These are phyloP conservation scores for Aquilaria malaccensis DNA, from an alignment of 345 rosid genomes.

Conservation along the genomic window DNA sequence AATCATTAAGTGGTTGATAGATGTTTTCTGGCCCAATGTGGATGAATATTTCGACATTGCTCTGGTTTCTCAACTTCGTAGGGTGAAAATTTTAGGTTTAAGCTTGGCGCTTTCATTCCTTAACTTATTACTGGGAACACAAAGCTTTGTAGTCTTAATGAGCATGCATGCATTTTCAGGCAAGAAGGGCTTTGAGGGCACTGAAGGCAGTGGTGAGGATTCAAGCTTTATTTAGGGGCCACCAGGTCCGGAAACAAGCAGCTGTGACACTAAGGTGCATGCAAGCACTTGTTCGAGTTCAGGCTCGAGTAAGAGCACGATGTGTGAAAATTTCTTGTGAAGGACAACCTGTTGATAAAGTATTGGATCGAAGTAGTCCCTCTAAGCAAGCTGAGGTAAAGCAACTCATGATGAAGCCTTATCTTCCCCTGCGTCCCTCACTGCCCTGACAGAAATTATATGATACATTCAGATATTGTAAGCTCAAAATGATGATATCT, in stretches of 20 bases:
- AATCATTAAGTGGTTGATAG: too few species aligned
- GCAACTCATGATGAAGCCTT: background rate
- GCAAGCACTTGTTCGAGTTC: constrained; percentile 96
- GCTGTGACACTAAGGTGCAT: constrained; percentile 86
- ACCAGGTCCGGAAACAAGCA: constrained; percentile 86
- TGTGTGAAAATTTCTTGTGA: constrained; percentile 29
- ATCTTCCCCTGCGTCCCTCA: too few species aligned
- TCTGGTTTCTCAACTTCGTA: too few species aligned
- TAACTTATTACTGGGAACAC: too few species aligned
- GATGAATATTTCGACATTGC: too few species aligned
- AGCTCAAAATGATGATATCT: background rate
- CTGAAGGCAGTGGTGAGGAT: constrained; percentile 83
- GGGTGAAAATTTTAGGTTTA: too few species aligned
- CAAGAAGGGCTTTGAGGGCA: constrained; percentile 77
- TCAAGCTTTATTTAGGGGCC: constrained; percentile 82
- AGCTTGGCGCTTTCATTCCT: too few species aligned
- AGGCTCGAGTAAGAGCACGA: constrained; percentile 67
- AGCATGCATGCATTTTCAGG: constrained; percentile 26
- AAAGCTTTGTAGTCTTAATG: too few species aligned
- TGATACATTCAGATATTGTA: background rate
- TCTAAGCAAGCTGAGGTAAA: constrained; percentile 70
- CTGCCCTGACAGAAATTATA: too few species aligned
- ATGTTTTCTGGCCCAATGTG: too few species aligned
- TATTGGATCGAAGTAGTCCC: constrained; percentile 33
- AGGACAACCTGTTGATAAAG: constrained; percentile 22